These are phyloP conservation scores for Verticillium alfalfae DNA, from an alignment of 2,329 filamentous ascomycete genomes.

Conservation along the genomic window DNA sequence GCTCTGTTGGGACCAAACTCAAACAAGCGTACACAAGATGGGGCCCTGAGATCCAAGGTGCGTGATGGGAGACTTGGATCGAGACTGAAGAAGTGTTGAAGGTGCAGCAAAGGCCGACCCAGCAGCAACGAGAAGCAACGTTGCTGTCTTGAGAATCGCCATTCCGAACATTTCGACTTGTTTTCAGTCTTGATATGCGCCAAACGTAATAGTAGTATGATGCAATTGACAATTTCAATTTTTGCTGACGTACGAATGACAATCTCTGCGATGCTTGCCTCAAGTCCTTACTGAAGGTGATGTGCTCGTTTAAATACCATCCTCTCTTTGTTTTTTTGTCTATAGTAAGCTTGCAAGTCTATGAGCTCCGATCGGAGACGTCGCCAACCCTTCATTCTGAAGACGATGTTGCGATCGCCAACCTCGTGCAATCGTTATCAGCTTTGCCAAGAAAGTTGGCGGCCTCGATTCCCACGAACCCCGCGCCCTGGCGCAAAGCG, in stretches of 20 bases:
- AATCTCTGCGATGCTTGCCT: too few relatives aligned
- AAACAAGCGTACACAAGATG: conserved; percentile 10
- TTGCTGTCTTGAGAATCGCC: conserved; percentile 1
- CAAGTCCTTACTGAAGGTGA: too few relatives aligned
- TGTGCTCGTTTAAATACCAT: background rate
- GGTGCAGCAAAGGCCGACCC: conserved; percentile 6
- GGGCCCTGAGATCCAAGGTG: conserved; percentile 9
- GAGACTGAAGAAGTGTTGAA: conserved; percentile 1
- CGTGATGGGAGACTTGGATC: background rate
- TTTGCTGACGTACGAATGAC: too few relatives aligned
- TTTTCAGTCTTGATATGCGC: too few relatives aligned
- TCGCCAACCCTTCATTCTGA: background rate
- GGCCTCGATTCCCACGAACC: background rate
- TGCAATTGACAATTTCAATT: too few relatives aligned
- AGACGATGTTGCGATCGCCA: background rate
- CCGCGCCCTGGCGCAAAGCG: background rate
- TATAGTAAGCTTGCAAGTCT: background rate
- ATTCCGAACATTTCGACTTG: conserved; percentile 1
- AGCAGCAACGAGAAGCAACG: conserved; percentile 6
- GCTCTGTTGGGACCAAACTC: too few relatives aligned
- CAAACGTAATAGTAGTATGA: too few relatives aligned
- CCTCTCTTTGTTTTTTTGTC: background rate
- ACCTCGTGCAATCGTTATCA: background rate
- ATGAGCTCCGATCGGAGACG: conserved; percentile 2
- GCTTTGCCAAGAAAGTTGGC: background rate